Evolutionary conservation across 768 basidiomycete species (phyloP).

Genomic region (Tulasnella sp.): DNA sequence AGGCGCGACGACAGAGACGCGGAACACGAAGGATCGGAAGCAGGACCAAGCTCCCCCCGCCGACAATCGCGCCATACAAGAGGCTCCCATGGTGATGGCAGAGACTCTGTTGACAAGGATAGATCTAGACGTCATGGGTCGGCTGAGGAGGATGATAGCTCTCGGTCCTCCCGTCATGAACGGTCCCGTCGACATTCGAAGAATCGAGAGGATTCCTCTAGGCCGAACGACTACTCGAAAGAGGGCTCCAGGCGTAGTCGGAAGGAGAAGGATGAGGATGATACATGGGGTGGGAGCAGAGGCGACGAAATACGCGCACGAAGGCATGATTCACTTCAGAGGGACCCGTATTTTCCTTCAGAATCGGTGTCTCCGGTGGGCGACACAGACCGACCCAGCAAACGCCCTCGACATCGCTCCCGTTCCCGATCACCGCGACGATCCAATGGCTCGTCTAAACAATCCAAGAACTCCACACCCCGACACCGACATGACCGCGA

Average conservation of each 20-base stretch:
- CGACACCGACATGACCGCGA: not conserved
- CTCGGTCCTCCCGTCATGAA: slow-evolving; percentile 2
- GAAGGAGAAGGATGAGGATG: not conserved
- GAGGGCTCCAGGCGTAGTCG: not conserved
- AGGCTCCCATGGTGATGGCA: not conserved
- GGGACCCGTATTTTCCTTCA: too few relatives aligned
- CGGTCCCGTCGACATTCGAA: not conserved
- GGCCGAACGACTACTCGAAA: not conserved
- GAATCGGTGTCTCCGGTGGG: too few relatives aligned
- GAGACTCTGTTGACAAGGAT: not conserved
- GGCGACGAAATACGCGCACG: not conserved
- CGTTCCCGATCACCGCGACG: slow-evolving; percentile 20
- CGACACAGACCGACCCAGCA: too few relatives aligned
- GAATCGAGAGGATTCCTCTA: not conserved
- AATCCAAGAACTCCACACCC: too few relatives aligned
- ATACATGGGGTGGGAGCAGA: not conserved
- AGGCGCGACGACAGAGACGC: not conserved
- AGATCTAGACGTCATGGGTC: not conserved
- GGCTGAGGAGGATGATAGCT: not conserved
- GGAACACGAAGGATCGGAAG: not conserved
- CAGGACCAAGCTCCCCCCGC: not conserved
- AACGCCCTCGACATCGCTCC: slow-evolving; percentile 18
- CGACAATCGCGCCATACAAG: not conserved
- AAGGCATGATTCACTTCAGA: too few relatives aligned
- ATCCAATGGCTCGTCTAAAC: not conserved